These are phyloP conservation scores for Cucurbita pepo DNA, from an alignment of 306 rosid genomes.

Conservation along the genomic window DNA sequence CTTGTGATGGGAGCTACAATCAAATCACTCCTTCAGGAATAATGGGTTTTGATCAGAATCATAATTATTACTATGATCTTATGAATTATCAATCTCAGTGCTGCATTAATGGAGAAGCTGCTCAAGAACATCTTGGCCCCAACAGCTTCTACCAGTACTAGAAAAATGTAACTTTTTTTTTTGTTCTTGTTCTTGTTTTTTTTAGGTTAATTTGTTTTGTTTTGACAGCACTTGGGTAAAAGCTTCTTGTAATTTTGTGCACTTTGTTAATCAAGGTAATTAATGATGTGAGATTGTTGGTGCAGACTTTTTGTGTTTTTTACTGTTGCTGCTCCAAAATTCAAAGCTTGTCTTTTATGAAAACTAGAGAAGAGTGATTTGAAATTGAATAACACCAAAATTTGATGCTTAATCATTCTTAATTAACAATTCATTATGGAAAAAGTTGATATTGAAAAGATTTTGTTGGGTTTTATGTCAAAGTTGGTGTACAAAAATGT, in stretches of 20 bases:
- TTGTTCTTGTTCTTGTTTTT: background rate
- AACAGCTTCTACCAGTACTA: too few species aligned
- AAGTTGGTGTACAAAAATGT: background rate
- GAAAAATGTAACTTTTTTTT: background rate
- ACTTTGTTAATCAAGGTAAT: conserved; percentile 17
- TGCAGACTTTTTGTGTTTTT: conserved; percentile 1
- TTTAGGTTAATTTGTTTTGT: conserved; percentile 6
- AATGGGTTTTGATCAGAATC: background rate
- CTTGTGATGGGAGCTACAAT: background rate
- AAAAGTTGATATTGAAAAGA: background rate
- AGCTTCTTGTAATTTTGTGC: conserved; percentile 26
- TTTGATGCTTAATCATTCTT: background rate
- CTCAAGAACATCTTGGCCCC: too few species aligned
- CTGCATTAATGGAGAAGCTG: too few species aligned
- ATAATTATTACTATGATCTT: background rate
- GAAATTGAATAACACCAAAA: background rate
- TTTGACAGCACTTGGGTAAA: conserved; percentile 42
- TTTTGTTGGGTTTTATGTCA: background rate
- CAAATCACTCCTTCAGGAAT: background rate
- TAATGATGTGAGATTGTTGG: conserved; percentile 19
- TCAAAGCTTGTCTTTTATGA: conserved; percentile 11
- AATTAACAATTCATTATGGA: background rate
- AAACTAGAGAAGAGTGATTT: conserved; percentile 10
- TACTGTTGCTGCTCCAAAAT: conserved; percentile 9
- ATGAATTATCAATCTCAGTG: background rate